phyloP scores from a whole-genome alignment of 2,329 filamentous ascomycete species.

The Colletotrichum limetticola region DNA sequence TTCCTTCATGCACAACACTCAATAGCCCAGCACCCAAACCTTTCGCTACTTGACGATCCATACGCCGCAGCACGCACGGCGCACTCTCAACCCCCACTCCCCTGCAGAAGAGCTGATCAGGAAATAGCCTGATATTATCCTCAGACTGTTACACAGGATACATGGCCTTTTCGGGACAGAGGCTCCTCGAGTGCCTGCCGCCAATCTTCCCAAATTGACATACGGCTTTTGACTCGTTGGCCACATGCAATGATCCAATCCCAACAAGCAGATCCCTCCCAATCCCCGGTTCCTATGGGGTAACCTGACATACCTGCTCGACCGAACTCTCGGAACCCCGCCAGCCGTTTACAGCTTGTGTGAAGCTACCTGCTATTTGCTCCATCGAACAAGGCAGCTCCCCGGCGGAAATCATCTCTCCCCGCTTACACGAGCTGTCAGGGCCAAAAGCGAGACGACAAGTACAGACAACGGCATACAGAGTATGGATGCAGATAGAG shows the following conservation, averaged over 20 bases:
- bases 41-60: not conserved
- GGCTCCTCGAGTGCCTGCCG: too few species aligned
- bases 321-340: not conserved
- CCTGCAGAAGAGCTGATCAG: not conserved
- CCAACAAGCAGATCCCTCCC: not conserved
- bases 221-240: too few species aligned
- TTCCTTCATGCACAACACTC: not conserved
- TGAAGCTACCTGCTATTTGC: not conserved
- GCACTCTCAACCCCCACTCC: not conserved
- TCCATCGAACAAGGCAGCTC: not conserved
- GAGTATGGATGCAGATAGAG: not conserved
- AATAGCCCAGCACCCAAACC: not conserved
- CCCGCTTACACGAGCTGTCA: not conserved
- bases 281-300: not conserved
- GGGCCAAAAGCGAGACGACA: not conserved
- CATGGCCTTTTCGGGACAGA: too few species aligned
- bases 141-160: too few species aligned
- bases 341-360: too few species aligned
- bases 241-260: too few species aligned
- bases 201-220: too few species aligned
- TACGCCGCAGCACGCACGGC: not conserved
- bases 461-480: not conserved
- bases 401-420: not conserved
- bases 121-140: not conserved
- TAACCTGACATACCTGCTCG: too few species aligned